Base-by-base conservation (phyloP, 2,329 filamentous ascomycete genomes). In the Exophiala xenobiotica region DNA sequence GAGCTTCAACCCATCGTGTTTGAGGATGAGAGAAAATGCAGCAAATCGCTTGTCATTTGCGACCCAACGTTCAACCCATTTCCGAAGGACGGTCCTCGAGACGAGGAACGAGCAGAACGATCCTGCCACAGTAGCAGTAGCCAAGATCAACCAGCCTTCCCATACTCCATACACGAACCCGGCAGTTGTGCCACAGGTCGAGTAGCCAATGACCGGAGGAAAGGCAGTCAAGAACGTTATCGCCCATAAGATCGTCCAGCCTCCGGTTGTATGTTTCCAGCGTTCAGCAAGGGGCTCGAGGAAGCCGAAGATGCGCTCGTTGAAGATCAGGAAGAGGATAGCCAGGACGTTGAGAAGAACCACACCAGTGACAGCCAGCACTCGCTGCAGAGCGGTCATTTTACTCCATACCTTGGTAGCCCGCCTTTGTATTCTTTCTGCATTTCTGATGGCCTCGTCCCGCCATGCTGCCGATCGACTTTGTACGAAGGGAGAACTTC, bases 191-290 rank as follows among this genome's bases (percentile, higher is more conserved):
- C 87, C 75, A 62, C 86, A 85, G 1, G 86, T 88, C 55, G 86
- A 88, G 75, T 95, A 96, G 11, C 91, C 91, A 57, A 96, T 86
- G 62, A 95, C 70, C 2, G 91, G 91, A 16, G 91, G 91, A 68
- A 96, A 95, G 2, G 86, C 88, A 12, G 90, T 86, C 33, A 80
- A 66, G 67, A 91, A 90, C 27, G 87, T 85, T 61, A 88, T 74
- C 24, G 80, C 67, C 81, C 90, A 95, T 31, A 93, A 76, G 43
- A 96, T 80, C 54, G 84, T 69, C 75, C 83, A 88, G 37, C 90
- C 92, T 46, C 79, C 83, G 1, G 76, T 79, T 4, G 90, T 74
- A 23, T 82, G 78, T 64, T 89, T 82, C 90, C 90, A 96, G 58
- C 80, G 79, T 67, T 84, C 78, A 18, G 91, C 89, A 9, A 84